phyloP scores from a whole-genome alignment of 441 rosid genomes.

The Pelargonium citronellum region DNA sequence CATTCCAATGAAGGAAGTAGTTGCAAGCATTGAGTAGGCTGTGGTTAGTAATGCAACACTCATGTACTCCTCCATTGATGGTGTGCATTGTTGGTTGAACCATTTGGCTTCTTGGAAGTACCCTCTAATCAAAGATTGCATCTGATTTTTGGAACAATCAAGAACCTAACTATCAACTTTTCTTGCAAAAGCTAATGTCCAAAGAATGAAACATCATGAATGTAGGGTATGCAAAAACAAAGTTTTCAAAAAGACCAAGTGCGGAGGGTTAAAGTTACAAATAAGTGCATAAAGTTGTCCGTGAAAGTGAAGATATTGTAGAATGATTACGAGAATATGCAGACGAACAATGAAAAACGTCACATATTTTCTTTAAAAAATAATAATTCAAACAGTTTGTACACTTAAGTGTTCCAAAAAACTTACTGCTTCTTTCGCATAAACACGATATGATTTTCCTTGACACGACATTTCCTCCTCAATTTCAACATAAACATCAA shows the following conservation, averaged over 20 bases:
- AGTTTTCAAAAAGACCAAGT: no score
- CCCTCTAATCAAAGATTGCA: background rate
- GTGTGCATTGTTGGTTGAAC: background rate
- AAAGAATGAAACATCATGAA: background rate
- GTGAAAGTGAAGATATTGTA: background rate
- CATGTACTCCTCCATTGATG: background rate
- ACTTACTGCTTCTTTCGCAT: background rate
- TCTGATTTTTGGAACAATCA: background rate
- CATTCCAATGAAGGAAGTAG: background rate
- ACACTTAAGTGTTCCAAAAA: constrained; percentile 3
- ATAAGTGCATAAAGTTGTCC: no score
- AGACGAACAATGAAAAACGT: background rate
- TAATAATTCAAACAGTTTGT: no score
- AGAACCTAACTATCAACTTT: no score
- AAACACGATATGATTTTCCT: background rate
- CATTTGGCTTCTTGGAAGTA: background rate
- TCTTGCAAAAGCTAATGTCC: no score
- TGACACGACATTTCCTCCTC: background rate
- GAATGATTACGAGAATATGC: constrained; percentile 8
- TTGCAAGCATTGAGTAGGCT: background rate
- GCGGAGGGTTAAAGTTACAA: no score
- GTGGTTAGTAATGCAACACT: background rate
- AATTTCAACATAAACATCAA: background rate
- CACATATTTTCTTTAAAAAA: no score
- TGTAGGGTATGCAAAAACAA: no score